Evolutionary conservation across 306 rosid genomes (phyloP).

Genomic region (Coriaria nepalensis): DNA sequence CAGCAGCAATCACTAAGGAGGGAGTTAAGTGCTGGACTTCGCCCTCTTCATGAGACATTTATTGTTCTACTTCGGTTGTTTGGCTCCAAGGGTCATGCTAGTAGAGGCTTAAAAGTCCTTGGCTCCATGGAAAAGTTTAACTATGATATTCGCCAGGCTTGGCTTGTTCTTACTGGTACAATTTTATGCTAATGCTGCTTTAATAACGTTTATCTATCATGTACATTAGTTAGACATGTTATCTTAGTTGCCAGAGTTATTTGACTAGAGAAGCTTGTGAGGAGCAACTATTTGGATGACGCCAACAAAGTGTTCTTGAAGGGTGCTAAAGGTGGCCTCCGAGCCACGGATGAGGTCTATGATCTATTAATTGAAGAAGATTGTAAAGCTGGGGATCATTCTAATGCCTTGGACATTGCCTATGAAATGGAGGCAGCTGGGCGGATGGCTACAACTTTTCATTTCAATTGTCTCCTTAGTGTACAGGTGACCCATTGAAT

Average conservation of each 20-base stretch:
- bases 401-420: slow-evolving; percentile 73
- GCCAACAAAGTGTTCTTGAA: slow-evolving; percentile 77
- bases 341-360: slow-evolving; percentile 70
- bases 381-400: slow-evolving; percentile 74
- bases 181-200: neutral
- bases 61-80: slow-evolving; percentile 62
- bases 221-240: slow-evolving; percentile 2
- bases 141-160: slow-evolving; percentile 78
- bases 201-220: neutral
- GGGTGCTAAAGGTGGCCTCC: slow-evolving; percentile 70
- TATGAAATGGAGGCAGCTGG: slow-evolving; percentile 98
- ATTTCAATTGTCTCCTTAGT: slow-evolving; percentile 80
- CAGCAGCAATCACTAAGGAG: slow-evolving; percentile 76
- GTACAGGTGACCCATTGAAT: slow-evolving; percentile 72
- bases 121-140: slow-evolving; percentile 72
- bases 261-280: slow-evolving; percentile 63
- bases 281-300: slow-evolving; percentile 51
- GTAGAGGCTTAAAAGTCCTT: slow-evolving; percentile 62
- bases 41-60: slow-evolving; percentile 85
- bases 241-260: slow-evolving; percentile 10
- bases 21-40: slow-evolving; percentile 74
- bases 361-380: slow-evolving; percentile 68
- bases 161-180: slow-evolving; percentile 66
- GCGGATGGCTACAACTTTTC: slow-evolving; percentile 91
- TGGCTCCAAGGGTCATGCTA: slow-evolving; percentile 56